Base-by-base conservation (phyloP, 106 monocot species). In the Chionographis japonica region DNA sequence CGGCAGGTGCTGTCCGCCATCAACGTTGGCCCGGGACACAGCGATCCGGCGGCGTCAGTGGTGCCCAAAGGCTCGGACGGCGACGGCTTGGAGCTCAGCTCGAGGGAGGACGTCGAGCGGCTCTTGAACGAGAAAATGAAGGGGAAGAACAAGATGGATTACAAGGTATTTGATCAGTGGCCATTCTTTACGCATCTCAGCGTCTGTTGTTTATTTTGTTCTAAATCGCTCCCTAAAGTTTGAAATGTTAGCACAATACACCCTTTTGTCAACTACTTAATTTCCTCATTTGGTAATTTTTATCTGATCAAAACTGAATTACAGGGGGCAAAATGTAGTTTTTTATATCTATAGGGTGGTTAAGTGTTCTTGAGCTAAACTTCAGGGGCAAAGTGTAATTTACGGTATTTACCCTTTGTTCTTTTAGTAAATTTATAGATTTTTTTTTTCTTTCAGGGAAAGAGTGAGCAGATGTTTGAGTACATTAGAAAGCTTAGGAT, bases 401-500 rank as follows among this genome's bases (percentile, higher is more conserved):
- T 27, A 27, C 27, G 27, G 0, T 0, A 27, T 27, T 27, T 27
- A 27, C 27, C 27, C 27, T 27, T 27, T 27, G 27, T 27, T 27
- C 27, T 27, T 27, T 27, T 46, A 46, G 46, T 10, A 10, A 10
- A 46, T 46, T 46, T 46, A 46, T 46, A 46, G 46, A 46, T 46
- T 46, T 46, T 5, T 46, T 46, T 5, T 46, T 5, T 46, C 8
- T 46, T 46, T 65, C 79, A 89, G 95, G 91, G 81, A 5, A 92
- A 76, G 59, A 72, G 58, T 17, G 84, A 91, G 59, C 88, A 84
- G 66, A 83, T 84, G 84, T 75, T 76, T 40, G 86, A 95, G 66
- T 86, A 82, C 70, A 95, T 95, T 12, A 89, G 84, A 69, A 95
- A 85, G 73, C 74, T 92, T 4, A 86, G 84, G 67, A 60, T 46